A percentile compares a stretch with the other conserved stretches of the same genome.
Conservation (phyloP, 2,329 filamentous ascomycete species). For the Sporothrix euskadiensis region DNA sequence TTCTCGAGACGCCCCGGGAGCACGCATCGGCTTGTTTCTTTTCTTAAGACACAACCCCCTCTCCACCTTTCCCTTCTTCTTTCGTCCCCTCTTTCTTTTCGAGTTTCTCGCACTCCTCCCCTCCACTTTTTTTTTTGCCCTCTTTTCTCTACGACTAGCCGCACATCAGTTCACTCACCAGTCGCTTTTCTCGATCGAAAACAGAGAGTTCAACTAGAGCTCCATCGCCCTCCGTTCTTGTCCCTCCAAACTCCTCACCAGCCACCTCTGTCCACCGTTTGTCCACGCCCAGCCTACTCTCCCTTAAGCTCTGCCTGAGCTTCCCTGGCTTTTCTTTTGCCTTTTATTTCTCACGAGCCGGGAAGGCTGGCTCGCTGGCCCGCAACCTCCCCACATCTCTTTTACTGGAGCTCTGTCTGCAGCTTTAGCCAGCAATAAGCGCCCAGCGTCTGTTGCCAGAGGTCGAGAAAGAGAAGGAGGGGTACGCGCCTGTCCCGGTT, state of each 20-base stretch:
- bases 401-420: not conserved
- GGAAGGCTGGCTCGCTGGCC: not conserved
- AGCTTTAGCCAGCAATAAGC: not conserved
- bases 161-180: not conserved
- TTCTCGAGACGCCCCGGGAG: slow-evolving; percentile 9
- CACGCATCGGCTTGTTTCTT: slow-evolving; percentile 9
- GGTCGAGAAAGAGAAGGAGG: not conserved
- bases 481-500: not conserved
- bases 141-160: not conserved
- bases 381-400: not conserved
- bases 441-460: not conserved
- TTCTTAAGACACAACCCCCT: not conserved
- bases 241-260: not conserved
- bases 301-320: not conserved
- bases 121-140: not conserved
- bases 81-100: not conserved
- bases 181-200: not conserved
- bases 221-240: not conserved
- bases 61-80: slow-evolving; percentile 7
- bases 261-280: not conserved
- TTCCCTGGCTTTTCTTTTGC: not conserved
- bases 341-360: not conserved
- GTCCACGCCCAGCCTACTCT: not conserved
- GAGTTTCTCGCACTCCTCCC: slow-evolving; percentile 5
- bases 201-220: not conserved